phyloP scores from a whole-genome alignment of 495 filamentous ascomycete genomes.

The Pseudotulostoma volvatum region DNA sequence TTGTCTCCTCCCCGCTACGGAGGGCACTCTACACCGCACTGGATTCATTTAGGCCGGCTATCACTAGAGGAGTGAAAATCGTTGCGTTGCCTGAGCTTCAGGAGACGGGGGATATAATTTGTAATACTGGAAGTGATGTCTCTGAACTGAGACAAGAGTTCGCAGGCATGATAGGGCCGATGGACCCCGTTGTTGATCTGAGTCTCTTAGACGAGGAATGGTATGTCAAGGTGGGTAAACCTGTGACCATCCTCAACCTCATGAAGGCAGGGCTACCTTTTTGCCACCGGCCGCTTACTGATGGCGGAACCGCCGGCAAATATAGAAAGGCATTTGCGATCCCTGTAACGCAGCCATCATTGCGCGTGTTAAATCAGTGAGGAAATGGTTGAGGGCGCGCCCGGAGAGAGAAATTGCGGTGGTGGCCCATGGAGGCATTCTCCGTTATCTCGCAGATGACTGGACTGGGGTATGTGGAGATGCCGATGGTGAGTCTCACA shows the following conservation, averaged over 20 bases:
- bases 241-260: too few species aligned
- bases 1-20: constrained; percentile 54
- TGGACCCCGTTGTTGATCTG: constrained; percentile 34
- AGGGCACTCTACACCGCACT: constrained; percentile 56
- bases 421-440: constrained; percentile 43
- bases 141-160: constrained; percentile 24
- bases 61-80: constrained; percentile 24
- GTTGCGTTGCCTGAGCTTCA: constrained; percentile 53
- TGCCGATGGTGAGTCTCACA: constrained; percentile 1
- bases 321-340: constrained; percentile 29
- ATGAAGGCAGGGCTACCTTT: too few species aligned
- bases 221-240: constrained; percentile 35
- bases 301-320: too few species aligned
- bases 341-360: constrained; percentile 34
- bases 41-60: constrained; percentile 34
- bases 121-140: constrained; percentile 43
- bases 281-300: too few species aligned
- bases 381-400: constrained; percentile 38
- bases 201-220: constrained; percentile 35
- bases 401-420: constrained; percentile 38
- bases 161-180: constrained; percentile 16
- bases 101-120: constrained; percentile 47
- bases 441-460: constrained; percentile 59
- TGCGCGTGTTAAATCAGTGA: constrained; percentile 37
- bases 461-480: constrained; percentile 22